phyloP scores from a whole-genome alignment of 768 basidiomycete genomes.

The Podaxis sp. region DNA sequence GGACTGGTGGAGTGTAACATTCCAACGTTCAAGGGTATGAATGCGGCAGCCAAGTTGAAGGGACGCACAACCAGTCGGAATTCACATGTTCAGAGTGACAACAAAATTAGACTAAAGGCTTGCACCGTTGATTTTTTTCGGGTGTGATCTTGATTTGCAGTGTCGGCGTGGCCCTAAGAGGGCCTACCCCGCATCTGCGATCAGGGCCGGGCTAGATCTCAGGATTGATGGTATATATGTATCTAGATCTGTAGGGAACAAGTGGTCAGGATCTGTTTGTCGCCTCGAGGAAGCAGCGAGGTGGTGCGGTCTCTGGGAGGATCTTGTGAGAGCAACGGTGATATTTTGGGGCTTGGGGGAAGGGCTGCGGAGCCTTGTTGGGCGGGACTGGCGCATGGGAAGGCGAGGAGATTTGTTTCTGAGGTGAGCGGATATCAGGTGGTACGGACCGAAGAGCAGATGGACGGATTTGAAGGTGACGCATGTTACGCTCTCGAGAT shows the following conservation, averaged over 20 bases:
- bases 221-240: neutral
- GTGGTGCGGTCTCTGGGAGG: neutral
- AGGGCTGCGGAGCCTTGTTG: neutral
- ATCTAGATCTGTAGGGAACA: slow-evolving; percentile 5
- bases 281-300: slow-evolving; percentile 8
- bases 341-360: neutral
- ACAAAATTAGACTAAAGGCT: neutral
- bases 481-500: neutral
- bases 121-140: neutral
- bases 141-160: slow-evolving; percentile 9
- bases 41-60: neutral
- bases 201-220: slow-evolving; percentile 12
- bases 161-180: slow-evolving; percentile 1
- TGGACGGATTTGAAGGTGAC: slow-evolving; percentile 8
- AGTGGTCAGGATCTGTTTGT: neutral
- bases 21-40: slow-evolving; percentile 14
- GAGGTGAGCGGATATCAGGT: slow-evolving; percentile 5
- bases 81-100: neutral
- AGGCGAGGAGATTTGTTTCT: neutral
- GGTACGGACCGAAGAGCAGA: slow-evolving; percentile 7
- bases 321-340: neutral
- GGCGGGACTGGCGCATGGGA: slow-evolving; percentile 4
- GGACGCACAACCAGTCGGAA: neutral
- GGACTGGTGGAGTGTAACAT: neutral
- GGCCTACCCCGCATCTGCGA: slow-evolving; percentile 15